These are phyloP conservation scores for Beta macrorhiza DNA, from an alignment of 179 eudicot species.

Conservation along the genomic window DNA sequence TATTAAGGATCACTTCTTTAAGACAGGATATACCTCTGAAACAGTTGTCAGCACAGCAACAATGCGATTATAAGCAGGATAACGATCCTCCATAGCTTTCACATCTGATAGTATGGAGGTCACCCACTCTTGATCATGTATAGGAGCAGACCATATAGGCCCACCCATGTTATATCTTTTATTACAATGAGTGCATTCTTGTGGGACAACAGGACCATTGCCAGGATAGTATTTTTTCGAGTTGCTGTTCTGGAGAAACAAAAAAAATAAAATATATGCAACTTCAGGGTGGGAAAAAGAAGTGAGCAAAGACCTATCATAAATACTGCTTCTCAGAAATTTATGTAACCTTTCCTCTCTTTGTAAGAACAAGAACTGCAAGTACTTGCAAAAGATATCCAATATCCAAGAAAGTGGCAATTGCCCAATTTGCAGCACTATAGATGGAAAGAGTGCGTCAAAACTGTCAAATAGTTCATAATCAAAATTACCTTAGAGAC, in stretches of 20 bases:
- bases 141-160: conserved; percentile 98
- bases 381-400: neutral
- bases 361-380: neutral
- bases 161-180: conserved; percentile 96
- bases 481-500: conserved; percentile 65
- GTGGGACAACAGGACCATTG: conserved; percentile 82
- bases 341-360: neutral
- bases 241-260: conserved; percentile 53
- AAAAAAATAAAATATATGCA: neutral
- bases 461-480: neutral
- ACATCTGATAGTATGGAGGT: conserved; percentile 70
- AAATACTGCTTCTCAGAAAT: neutral
- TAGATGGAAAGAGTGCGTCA: neutral
- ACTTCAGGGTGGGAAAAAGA: neutral
- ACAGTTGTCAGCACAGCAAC: conserved; percentile 80
- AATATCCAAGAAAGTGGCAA: neutral
- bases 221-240: conserved; percentile 74
- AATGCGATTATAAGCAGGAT: conserved; percentile 81
- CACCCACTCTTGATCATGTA: conserved; percentile 96
- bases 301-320: neutral
- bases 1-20: neutral
- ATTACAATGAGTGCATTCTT: conserved; percentile 87
- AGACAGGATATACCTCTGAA: conserved; percentile 66
- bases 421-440: neutral
- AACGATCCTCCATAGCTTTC: conserved; percentile 59